phyloP scores from a whole-genome alignment of 805 yeast genomes.

The Ogataea ganodermae region DNA sequence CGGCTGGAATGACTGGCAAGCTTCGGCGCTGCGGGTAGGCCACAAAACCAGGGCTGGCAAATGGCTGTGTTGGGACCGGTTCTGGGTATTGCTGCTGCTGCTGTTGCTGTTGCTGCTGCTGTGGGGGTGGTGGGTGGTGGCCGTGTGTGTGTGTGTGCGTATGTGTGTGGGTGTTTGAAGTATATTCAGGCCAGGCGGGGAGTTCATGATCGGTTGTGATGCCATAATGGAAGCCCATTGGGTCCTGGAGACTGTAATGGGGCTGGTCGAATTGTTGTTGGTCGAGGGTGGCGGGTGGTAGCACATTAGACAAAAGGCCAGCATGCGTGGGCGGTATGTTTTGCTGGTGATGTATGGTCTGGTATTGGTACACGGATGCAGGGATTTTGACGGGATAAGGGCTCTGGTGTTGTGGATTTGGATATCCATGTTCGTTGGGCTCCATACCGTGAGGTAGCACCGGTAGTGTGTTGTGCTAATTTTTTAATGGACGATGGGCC shows the following conservation, averaged over 20 bases:
- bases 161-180: neutral
- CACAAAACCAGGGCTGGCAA: neutral
- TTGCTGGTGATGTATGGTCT: neutral
- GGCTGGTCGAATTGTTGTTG: neutral
- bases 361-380: neutral
- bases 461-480: neutral
- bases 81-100: too few relatives aligned
- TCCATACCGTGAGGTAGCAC: neutral
- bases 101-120: too few relatives aligned
- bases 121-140: neutral
- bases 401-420: neutral
- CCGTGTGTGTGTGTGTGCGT: neutral
- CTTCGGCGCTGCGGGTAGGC: neutral
- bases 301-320: neutral
- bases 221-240: neutral
- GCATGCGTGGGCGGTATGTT: neutral
- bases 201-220: conserved; percentile 2
- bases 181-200: conserved; percentile 4
- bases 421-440: neutral
- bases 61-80: conserved; percentile 1
- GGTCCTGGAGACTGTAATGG: neutral
- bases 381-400: neutral
- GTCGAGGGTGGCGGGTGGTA: neutral
- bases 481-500: neutral
- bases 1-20: neutral